These are phyloP conservation scores for Boletus tylopilopsis DNA, from an alignment of 768 basidiomycete genomes.

Conservation along the genomic window DNA sequence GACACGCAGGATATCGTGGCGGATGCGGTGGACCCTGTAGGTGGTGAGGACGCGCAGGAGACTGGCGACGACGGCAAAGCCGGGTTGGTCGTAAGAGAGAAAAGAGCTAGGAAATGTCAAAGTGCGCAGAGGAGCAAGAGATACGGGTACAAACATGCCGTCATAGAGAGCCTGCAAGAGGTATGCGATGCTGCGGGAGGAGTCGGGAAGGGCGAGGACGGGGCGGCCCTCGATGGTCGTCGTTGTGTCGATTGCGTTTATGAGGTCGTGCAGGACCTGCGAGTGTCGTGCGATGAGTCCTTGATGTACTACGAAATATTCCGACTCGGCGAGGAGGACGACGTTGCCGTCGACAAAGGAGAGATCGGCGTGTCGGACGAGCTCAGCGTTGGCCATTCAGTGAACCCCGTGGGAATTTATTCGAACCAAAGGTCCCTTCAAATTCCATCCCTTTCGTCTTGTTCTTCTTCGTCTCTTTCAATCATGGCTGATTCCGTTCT, in stretches of 20 bases:
- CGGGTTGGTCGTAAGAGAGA: conserved; percentile 43
- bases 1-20: conserved; percentile 51
- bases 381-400: conserved; percentile 19
- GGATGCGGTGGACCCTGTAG: conserved; percentile 57
- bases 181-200: conserved; percentile 51
- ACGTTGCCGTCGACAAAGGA: conserved; percentile 71
- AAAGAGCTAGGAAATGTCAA: conserved; percentile 37
- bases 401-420: conserved; percentile 18
- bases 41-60: conserved; percentile 62
- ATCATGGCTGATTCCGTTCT: conserved; percentile 34
- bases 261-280: conserved; percentile 39
- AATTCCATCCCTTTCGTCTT: conserved; percentile 2
- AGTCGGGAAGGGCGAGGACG: conserved; percentile 51
- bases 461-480: neutral
- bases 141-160: conserved; percentile 49
- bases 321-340: conserved; percentile 51
- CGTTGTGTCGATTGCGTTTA: conserved; percentile 29
- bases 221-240: conserved; percentile 50
- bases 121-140: neutral
- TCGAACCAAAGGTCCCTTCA: conserved; percentile 3
- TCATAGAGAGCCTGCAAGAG: conserved; percentile 69
- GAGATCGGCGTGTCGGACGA: conserved; percentile 46
- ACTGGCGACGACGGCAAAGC: conserved; percentile 51
- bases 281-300: conserved; percentile 68
- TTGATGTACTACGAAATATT: conserved; percentile 68